Base-by-base conservation (phyloP, 192 early-diverging fungal genomes). In the Backusella circina region DNA sequence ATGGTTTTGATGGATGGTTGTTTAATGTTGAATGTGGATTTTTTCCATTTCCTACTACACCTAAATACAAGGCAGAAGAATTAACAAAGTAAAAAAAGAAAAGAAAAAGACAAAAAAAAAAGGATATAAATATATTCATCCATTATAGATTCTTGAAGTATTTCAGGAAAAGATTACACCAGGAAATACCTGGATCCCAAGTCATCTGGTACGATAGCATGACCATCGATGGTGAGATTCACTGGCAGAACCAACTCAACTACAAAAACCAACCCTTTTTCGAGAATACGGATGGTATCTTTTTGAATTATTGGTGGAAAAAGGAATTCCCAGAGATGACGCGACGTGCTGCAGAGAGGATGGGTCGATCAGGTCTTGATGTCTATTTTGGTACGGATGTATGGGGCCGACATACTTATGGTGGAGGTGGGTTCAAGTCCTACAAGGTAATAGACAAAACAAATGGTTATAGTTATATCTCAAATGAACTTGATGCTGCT, bases 1-100 rank as follows among this genome's bases (percentile, higher is more conserved):
- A 90, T 75, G 73, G 78, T 44, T 92, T 92, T 84, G 91, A 92
- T 79, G 91, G 91, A 1, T 90, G 85, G 83, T 82, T 92, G 28
- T 82, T 92, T 64, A 92, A 92, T 69, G 87, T 92, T 51, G 91
- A 92, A 80, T 79, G 82, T 26, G 80, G 73, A 32, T 78, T 88
- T 26, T 50, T 75, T 31, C 77, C 78, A 16, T 75, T 81, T 74
- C 65, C 77, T 1, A 5, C 57, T 16, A 81, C 50, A 15, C 44
- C 54, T 26, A 68, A 37, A 37, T 75, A 26, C 31, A 88, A 75
- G 72, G 73, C 39, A n/a, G 64, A 51, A 57, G 65, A 79, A 44
- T 71, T 79, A 54, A 37, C 69, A 28, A 74, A 65, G 77, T 79
- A 74, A 35, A 51, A 10, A 32, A 32, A 41, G 7, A 10, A 81